Base-by-base conservation (phyloP, 257 asterid species). In the Lycium barbarum region DNA sequence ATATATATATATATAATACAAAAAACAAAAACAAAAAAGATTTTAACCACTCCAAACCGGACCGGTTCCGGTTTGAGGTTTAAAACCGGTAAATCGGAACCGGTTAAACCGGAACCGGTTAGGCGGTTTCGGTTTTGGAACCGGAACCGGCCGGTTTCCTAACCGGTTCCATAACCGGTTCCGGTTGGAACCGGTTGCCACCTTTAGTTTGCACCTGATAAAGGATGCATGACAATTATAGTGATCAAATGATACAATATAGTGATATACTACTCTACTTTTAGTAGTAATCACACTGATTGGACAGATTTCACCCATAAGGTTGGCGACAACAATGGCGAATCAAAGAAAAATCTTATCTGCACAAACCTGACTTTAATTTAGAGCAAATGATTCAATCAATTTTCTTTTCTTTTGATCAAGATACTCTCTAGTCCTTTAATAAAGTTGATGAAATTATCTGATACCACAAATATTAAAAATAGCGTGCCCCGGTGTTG, bases 161-260 rank as follows among this genome's bases (percentile, higher is more conserved):
- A n/a, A n/a, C n/a, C n/a, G n/a, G n/a, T n/a, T n/a, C n/a, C n/a
- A n/a, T n/a, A n/a, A n/a, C n/a, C n/a, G n/a, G n/a, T n/a, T n/a
- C n/a, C n/a, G n/a, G n/a, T n/a, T n/a, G n/a, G n/a, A n/a, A n/a
- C n/a, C n/a, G n/a, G n/a, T n/a, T n/a, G n/a, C n/a, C n/a, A n/a
- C n/a, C n/a, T n/a, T n/a, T n/a, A n/a, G 62, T 74, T 74, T 68
- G 61, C 6, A 74, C 81, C 61, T 47, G 36, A 74, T 61, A 74
- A 49, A 47, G 61, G 81, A 74, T 49, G 40, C 59, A 11, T 20
- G 81, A 47, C n/a, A 74, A 74, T 55, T 74, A 51, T 22, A 12
- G 53, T 38, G 61, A 74, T 73, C n/a, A 22, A 74, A n/a, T 38
- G 12, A 35, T 13, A 66, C 47, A 26, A 33, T 33, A n/a, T n/a